phyloP scores from a whole-genome alignment of 257 asterid species.

The Linaria vulgaris region DNA sequence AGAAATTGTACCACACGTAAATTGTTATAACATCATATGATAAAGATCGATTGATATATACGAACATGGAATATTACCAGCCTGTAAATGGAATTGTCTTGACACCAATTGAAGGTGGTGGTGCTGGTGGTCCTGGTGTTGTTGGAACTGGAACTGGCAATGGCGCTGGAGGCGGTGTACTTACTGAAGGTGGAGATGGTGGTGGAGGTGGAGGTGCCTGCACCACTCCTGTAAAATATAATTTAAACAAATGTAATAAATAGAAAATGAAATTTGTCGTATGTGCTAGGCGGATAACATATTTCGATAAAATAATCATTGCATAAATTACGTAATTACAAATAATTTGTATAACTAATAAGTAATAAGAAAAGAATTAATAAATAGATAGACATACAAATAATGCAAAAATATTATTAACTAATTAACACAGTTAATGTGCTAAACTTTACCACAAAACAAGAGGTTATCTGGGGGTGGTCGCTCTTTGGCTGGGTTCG shows the following conservation, averaged over 20 bases:
- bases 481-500: slow-evolving; percentile 53
- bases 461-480: slow-evolving; percentile 51
- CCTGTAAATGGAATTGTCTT: slow-evolving; percentile 5
- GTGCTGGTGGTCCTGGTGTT: slow-evolving; percentile 29
- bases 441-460: slow-evolving; percentile 50
- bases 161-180: slow-evolving; percentile 17
- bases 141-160: slow-evolving; percentile 8
- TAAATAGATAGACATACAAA: too few species aligned
- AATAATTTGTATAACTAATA: too few species aligned
- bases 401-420: too few species aligned
- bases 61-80: slow-evolving; percentile 25
- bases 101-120: slow-evolving; percentile 28
- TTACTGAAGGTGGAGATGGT: slow-evolving; percentile 22
- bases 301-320: too few species aligned
- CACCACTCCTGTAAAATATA: slow-evolving; percentile 34
- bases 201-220: slow-evolving; percentile 38
- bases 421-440: too few species aligned
- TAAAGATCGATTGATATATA: not conserved
- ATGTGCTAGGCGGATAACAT: too few species aligned
- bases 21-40: too few species aligned
- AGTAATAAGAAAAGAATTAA: too few species aligned
- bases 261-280: too few species aligned
- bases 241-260: too few species aligned
- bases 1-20: not conserved
- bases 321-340: too few species aligned